A percentile compares a stretch with the other conserved stretches of the same genome.
Conservation (phyloP, 2,329 filamentous ascomycete genomes). For the Pseudogymnoascus sp. region DNA sequence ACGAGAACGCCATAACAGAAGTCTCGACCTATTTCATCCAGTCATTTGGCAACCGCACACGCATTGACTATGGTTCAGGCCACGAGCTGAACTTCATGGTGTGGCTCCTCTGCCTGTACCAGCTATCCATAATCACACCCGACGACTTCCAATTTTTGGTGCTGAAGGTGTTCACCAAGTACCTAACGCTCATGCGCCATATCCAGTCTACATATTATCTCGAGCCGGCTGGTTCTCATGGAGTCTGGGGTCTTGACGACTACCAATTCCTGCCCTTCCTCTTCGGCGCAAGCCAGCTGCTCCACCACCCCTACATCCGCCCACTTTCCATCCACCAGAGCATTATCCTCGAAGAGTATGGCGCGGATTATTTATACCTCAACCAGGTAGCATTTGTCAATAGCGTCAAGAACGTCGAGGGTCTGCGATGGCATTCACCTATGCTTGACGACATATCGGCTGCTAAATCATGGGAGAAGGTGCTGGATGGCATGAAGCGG, state of each 20-base stretch:
- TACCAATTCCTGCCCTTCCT: constrained; percentile 96
- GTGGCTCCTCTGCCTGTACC: constrained; percentile 91
- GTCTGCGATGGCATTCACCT: constrained; percentile 89
- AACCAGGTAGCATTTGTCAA: constrained; percentile 93
- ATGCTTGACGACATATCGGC: constrained; percentile 98
- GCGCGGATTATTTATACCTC: constrained; percentile 77
- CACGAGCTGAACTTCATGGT: constrained; percentile 96
- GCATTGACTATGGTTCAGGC: constrained; percentile 94
- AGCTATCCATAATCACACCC: constrained; percentile 56
- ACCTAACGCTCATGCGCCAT: constrained; percentile 77
- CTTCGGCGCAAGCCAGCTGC: constrained; percentile 83
- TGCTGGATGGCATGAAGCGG: constrained; percentile 88
- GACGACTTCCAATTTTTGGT: constrained; percentile 66
- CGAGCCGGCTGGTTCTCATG: constrained; percentile 92
- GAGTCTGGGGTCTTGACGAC: constrained; percentile 95
- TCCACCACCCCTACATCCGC: constrained; percentile 74
- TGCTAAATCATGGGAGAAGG: constrained; percentile 82
- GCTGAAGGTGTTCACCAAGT: constrained; percentile 70
- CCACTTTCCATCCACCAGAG: constrained; percentile 79
- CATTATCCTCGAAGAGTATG: constrained; percentile 78
- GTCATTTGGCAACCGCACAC: constrained; percentile 74
- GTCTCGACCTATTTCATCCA: constrained; percentile 71
- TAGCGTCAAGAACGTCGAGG: constrained; percentile 90
- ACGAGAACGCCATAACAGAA: constrained; percentile 54
- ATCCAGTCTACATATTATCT: constrained; percentile 92